Evolutionary conservation across 2,329 filamentous ascomycete genomes (phyloP), one percentile per base, ranked within the genome.

Genomic region (Xylariaceae sp.): DNA sequence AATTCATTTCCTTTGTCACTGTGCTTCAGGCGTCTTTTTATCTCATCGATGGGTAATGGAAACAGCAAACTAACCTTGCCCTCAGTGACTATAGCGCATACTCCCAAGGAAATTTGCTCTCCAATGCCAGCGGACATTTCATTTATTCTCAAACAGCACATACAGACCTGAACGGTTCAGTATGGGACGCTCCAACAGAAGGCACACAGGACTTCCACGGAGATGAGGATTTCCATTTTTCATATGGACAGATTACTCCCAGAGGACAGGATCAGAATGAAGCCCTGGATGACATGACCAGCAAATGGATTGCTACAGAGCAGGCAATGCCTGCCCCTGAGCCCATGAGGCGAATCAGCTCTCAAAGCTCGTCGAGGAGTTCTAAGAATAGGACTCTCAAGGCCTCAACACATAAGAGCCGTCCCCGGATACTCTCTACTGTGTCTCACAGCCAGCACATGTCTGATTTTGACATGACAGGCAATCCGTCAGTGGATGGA

Each of bases 61-160:
- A 76, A 82, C 75, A 79, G 77, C 71, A 81, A 75, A 86, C 82
- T 86, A 80, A 86, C 81, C 75, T 69, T 61, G 72, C 68, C 70
- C 68, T 64, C 77, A 84, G 82, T 79, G 80, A 84, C 61, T 83
- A 80, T 73, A 85, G 82, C 77, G 81, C 69, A 67, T 73, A 78
- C 69, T 75, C 78, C 59, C 81, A 81, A 69, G 75, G 79, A 71
- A 75, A 78, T 61, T 76, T 84, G 75, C 72, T 79, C 68, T 73
- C 79, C 68, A 76, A 71, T 73, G 70, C 79, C 66, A 74, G 75
- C 65, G 79, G 79, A 73, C 78, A 83, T 72, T 83, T 83, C 80
- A 77, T 81, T 75, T 83, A 81, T 74, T 79, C 79, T 79, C 82
- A 84, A 71, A 81, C 82, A 80, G 82, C 80, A 82, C 80, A 81